These are phyloP conservation scores for Euphrasia confusa DNA, from an alignment of 257 asterid species.

Conservation along the genomic window DNA sequence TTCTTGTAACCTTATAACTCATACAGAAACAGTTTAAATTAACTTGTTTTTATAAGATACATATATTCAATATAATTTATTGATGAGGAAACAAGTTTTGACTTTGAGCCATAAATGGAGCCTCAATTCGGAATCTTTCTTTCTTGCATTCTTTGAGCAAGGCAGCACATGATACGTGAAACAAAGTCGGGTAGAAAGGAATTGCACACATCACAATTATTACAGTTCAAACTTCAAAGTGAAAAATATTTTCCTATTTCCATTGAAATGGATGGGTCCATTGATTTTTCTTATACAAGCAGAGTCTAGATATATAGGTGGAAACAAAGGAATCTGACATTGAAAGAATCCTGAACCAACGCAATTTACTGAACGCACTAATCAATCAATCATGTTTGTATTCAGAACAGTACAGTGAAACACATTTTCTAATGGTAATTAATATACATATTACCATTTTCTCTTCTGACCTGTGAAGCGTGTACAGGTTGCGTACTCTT, in stretches of 20 bases:
- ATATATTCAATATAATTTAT: conserved; percentile 2
- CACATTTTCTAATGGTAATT: background rate
- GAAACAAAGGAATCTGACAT: conserved; percentile 3
- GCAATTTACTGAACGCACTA: conserved; percentile 5
- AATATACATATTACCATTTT: background rate
- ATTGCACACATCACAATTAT: background rate
- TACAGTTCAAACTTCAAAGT: conserved; percentile 5
- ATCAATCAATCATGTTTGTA: conserved; percentile 15
- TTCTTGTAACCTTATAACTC: background rate
- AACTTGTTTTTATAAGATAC: conserved; percentile 9
- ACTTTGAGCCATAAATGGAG: conserved; percentile 10
- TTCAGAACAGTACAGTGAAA: conserved; percentile 11
- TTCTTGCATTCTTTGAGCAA: conserved; percentile 1
- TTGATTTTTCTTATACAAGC: conserved; percentile 5
- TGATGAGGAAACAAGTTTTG: conserved; percentile 10
- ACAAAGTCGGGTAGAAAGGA: conserved; percentile 2
- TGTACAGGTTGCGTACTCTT: conserved; percentile 44
- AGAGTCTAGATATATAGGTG: background rate
- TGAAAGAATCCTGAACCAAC: conserved; percentile 11
- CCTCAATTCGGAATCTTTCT: conserved; percentile 2
- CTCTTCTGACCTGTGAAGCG: conserved; percentile 45
- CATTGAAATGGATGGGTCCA: background rate
- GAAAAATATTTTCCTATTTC: conserved; percentile 11
- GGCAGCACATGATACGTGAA: conserved; percentile 10
- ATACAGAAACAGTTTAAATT: conserved; percentile 3